Base-by-base conservation (phyloP, 768 basidiomycete genomes). In the Lanmaoa pseudosensibilis region DNA sequence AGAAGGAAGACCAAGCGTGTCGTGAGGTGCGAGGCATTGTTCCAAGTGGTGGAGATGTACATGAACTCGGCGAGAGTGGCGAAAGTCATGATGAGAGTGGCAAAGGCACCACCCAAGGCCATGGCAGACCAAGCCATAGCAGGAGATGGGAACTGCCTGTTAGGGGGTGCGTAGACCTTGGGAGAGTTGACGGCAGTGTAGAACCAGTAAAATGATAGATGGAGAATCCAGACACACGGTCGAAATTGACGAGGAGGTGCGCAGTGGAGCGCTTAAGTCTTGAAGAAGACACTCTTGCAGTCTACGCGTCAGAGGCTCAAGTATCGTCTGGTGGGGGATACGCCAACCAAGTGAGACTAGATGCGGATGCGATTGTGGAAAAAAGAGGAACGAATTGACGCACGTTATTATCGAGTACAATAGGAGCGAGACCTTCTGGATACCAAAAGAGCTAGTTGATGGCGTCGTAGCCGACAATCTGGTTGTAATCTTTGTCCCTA, bases 401-500 rank as follows among this genome's bases (percentile, higher is more conserved):
- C 63, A 94, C 93, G 66, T 90, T 91, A 71, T 98, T 94, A 36
- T 78, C 80, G 32, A 98, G 80, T 15, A 94, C 86, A 63, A 99
- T 98, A 64, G 91, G 88, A 1, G 92, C 90, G 51, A 99, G 82
- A 49, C 97, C 97, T 71, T 99, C 97, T 3, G 97, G 97, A 72
- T 98, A 99, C 97, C 97, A 99, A 76, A 99, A 99, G 23, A 98
- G 78, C 68, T 99, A 97, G 72, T 98, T 99, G 76, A 99, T 92
- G 71, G 98, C 97, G 72, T 98, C 97, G 70, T 98, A 99, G n/a
- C 97, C 97, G 64, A 98, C 94, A 69, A 98, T 92, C 64, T 93
- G 79, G 58, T 94, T 84, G 74, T 98, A 96, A 65, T 98, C 97
- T 73, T 82, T 91, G 79, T 98, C 97, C 69, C 87, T 85, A 55